phyloP scores from a whole-genome alignment of 495 filamentous ascomycete genomes.

The Baudoinia panamericana region DNA sequence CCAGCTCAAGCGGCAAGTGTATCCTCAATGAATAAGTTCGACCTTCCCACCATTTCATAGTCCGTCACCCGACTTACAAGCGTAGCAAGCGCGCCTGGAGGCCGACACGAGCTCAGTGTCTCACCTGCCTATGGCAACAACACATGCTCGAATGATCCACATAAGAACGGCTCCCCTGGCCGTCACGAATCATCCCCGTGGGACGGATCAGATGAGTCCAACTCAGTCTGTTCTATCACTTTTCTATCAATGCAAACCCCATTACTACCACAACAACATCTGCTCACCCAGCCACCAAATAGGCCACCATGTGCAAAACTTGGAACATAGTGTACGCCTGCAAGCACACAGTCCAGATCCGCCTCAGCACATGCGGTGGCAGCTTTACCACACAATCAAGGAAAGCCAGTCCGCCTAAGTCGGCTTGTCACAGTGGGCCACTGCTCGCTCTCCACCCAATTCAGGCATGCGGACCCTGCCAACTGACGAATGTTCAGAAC shows the following conservation, averaged over 20 bases:
- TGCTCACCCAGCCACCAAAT: background rate
- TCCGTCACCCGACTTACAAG: no score
- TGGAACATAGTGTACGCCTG: slow-evolving; percentile 8
- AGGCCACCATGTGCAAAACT: slow-evolving; percentile 10
- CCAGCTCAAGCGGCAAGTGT: no score
- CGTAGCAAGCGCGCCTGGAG: no score
- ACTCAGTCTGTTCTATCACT: no score
- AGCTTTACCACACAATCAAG: background rate
- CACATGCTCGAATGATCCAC: no score
- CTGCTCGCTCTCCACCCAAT: background rate
- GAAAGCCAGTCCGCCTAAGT: background rate
- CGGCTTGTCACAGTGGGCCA: background rate
- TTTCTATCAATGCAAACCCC: no score
- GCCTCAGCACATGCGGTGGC: slow-evolving; percentile 9
- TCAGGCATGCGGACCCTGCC: slow-evolving; percentile 3
- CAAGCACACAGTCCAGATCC: slow-evolving; percentile 4
- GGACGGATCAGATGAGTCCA: no score
- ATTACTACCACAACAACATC: background rate
- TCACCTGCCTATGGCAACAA: no score
- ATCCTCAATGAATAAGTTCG: no score
- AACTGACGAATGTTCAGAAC: background rate
- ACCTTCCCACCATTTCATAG: no score
- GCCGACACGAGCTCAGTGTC: no score
- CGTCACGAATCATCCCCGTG: slow-evolving; percentile 3
- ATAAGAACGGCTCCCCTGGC: background rate